Evolutionary conservation across 306 rosid genomes (phyloP).

Genomic region (Vigna hirtella): DNA sequence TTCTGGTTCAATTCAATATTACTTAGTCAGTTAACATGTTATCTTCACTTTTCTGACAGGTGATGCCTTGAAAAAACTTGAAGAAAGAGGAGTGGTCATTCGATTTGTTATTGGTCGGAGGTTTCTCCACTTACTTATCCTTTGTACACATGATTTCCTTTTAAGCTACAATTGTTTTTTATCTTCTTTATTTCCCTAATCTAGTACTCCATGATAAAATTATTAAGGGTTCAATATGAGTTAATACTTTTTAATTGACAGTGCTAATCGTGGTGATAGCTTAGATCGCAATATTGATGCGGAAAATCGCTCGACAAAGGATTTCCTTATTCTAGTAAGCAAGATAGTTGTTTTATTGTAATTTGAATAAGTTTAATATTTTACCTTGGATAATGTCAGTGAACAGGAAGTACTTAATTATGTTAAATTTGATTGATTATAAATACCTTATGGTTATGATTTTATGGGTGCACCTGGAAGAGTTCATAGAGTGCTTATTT

Average conservation of each 20-base stretch:
- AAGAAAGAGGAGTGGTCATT: conserved; percentile 91
- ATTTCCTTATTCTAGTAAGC: conserved; percentile 95
- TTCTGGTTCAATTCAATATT: conserved; percentile 18
- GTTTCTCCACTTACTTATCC: conserved; percentile 67
- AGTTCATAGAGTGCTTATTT: not conserved
- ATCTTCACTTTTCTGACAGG: conserved; percentile 57
- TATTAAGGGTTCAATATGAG: conserved; percentile 20
- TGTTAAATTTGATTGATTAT: conserved; percentile 20
- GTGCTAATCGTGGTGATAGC: conserved; percentile 95
- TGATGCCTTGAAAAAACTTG: conserved; percentile 89
- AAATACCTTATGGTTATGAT: not conserved
- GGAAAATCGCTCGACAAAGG: conserved; percentile 79
- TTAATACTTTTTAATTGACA: conserved; percentile 53
- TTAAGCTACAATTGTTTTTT: conserved; percentile 31
- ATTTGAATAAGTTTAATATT: conserved; percentile 29
- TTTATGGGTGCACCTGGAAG: not conserved
- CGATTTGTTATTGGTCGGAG: conserved; percentile 98
- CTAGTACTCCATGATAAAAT: conserved; percentile 4
- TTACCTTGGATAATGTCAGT: conserved; percentile 13
- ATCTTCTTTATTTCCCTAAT: conserved; percentile 27
- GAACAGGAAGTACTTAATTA: conserved; percentile 31
- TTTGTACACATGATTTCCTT: conserved; percentile 39
- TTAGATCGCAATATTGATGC: conserved; percentile 88
- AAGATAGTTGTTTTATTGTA: conserved; percentile 33
- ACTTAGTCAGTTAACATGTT: conserved; percentile 31